A percentile compares a stretch with the other conserved stretches of the same genome.
phyloP scores from a whole-genome alignment of 208 protist genomes.

The Zelonia costaricensis region DNA sequence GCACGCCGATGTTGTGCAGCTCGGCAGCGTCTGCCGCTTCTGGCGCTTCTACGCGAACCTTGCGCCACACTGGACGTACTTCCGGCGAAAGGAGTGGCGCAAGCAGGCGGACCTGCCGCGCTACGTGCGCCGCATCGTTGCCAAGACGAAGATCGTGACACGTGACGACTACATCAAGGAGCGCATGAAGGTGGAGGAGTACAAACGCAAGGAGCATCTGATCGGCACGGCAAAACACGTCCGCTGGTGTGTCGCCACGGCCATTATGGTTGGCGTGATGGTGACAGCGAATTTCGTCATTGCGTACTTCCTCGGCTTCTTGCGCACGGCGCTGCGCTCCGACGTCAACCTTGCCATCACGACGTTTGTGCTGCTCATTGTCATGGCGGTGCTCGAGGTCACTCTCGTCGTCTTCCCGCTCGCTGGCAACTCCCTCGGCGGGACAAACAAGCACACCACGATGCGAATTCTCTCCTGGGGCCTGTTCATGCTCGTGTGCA shows the following conservation, averaged over 20 bases:
- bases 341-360: conserved; percentile 61
- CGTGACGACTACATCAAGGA: conserved; percentile 79
- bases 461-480: conserved; percentile 77
- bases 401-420: conserved; percentile 76
- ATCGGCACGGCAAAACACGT: conserved; percentile 58
- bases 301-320: conserved; percentile 73
- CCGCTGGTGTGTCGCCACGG: conserved; percentile 73
- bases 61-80: conserved; percentile 85
- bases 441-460: conserved; percentile 53
- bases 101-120: conserved; percentile 52
- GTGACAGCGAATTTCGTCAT: conserved; percentile 71
- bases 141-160: conserved; percentile 80
- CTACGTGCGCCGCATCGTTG: conserved; percentile 62
- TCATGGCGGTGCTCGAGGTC: conserved; percentile 66
- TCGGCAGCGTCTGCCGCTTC: conserved; percentile 66
- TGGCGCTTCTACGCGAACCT: conserved; percentile 84
- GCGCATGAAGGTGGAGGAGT: conserved; percentile 53
- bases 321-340: conserved; percentile 55
- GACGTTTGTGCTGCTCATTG: conserved; percentile 55
- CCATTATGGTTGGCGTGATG: conserved; percentile 59
- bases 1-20: conserved; percentile 52
- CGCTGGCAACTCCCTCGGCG: conserved; percentile 31
- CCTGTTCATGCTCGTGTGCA: conserved; percentile 64
- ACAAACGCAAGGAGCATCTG: conserved; percentile 49
- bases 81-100: conserved; percentile 56